These are phyloP conservation scores for Saxispiralis lemnorum DNA, from an alignment of 495 filamentous ascomycete species.

Conservation along the genomic window DNA sequence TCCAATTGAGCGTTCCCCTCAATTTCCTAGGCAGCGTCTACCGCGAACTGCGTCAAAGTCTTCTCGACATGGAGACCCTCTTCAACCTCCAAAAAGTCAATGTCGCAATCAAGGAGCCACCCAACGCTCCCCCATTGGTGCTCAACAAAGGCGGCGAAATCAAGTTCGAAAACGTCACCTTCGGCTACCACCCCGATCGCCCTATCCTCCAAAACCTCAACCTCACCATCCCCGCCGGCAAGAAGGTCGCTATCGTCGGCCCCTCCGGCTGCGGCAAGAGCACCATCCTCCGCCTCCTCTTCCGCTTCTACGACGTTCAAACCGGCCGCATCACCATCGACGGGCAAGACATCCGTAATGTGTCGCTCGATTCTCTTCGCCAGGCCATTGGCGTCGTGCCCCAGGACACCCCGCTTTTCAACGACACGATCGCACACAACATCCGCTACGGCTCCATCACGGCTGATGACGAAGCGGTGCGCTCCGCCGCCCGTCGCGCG, in stretches of 20 bases:
- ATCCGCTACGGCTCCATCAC: conserved; percentile 84
- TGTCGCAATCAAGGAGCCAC: conserved; percentile 59
- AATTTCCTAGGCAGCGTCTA: conserved; percentile 96
- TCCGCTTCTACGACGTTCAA: conserved; percentile 88
- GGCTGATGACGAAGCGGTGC: conserved; percentile 54
- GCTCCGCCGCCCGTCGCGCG: conserved; percentile 60
- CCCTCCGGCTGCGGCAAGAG: conserved; percentile 94
- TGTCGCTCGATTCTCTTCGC: conserved; percentile 65
- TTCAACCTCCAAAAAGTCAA: conserved; percentile 99
- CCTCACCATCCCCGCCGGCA: conserved; percentile 81
- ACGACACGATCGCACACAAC: conserved; percentile 86
- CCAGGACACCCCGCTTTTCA: conserved; percentile 93
- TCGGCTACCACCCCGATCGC: conserved; percentile 74
- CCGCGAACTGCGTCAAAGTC: conserved; percentile 80
- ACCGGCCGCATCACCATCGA: conserved; percentile 77
- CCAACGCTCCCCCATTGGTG: conserved; percentile 50
- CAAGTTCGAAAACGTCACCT: conserved; percentile 82
- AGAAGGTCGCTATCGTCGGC: conserved; percentile 90
- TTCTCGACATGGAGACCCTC: conserved; percentile 94
- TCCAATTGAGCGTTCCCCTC: conserved; percentile 86
- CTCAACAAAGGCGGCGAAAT: conserved; percentile 73
- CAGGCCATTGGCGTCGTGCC: conserved; percentile 86
- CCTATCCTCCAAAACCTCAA: conserved; percentile 73
- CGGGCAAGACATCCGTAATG: conserved; percentile 75
- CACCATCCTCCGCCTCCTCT: conserved; percentile 74